Conservation (phyloP, 257 asterid species). For the Plectranthus barbatus region DNA sequence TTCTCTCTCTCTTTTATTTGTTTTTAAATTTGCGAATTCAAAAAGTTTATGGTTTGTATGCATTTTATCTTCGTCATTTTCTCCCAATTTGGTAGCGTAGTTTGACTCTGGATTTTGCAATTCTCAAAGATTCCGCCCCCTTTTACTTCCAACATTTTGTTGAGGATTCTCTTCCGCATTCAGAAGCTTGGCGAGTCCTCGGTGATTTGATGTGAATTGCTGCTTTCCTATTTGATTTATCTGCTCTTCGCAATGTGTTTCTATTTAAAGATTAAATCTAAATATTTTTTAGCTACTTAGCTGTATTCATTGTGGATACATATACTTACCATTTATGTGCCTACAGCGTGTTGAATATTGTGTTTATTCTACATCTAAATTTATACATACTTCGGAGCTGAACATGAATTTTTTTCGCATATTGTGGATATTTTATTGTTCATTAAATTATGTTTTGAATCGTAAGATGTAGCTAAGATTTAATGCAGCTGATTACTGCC, state of each 20-base stretch:
- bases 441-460: not conserved
- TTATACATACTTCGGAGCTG: not conserved
- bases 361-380: not conserved
- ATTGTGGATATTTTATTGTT: not conserved
- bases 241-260: conserved; percentile 1
- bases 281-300: not conserved
- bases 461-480: conserved; percentile 8
- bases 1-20: not conserved
- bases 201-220: conserved; percentile 13
- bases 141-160: not conserved
- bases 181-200: not conserved
- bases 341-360: not conserved
- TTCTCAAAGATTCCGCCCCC: not conserved
- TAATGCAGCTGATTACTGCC: not conserved
- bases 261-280: conserved; percentile 2
- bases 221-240: conserved; percentile 1
- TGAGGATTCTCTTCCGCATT: not conserved
- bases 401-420: not conserved
- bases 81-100: not conserved
- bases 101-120: conserved; percentile 14
- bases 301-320: not conserved
- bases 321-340: not conserved
- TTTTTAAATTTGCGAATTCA: not conserved
- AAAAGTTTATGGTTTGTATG: not conserved
- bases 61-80: not conserved